Base-by-base conservation (phyloP, 2,329 filamentous ascomycete species). In the Colletotrichum cuscutae region DNA sequence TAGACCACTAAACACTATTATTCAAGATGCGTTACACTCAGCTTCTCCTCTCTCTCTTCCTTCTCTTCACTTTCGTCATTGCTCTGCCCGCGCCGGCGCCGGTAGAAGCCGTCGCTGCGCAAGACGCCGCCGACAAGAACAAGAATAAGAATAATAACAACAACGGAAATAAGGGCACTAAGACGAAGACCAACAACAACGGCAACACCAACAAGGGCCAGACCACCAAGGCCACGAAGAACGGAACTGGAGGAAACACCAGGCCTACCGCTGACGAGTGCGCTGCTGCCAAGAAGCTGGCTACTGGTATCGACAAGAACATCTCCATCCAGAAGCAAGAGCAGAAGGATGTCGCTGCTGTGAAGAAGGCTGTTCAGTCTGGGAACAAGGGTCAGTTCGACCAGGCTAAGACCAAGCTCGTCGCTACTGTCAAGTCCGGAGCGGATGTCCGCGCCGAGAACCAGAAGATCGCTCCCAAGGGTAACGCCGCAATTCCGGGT, bases 241-340 rank as follows among this genome's bases (percentile, higher is more conserved):
- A 32, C 11, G 56, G 12, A 7, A 42, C 37, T 15, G 37, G 37
- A 42, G 37, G 37, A 42, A 42, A 42, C 15, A 42, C 37, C 15
- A 42, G 37, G 37, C 37, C 37, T 19, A 42, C 37, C 37, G 37
- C 37, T 42, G 49, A 26, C 2, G 30, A 72, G 24, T 78, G 77
- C 15, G 71, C 68, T 4, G 64, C 68, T 5, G 74, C 74, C n/a
- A 63, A 71, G 57, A 76, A 77, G 66, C 58, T 78, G 24, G 77
- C 76, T 5, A 66, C 69, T 53, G 76, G 76, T 32, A 78, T 78
- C 37, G 63, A 70, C 12, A 30, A 74, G n/a, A 78, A 78, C 68
- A 78, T 78, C 24, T 53, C 64, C 30, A 74, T 74, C 49, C 77
- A 78, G 70, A 66, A 76, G 71, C 65, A 75, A 63, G 77, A 78